phyloP scores from a whole-genome alignment of 371 early-diverging fungal genomes.

The Zychaea mexicana region DNA sequence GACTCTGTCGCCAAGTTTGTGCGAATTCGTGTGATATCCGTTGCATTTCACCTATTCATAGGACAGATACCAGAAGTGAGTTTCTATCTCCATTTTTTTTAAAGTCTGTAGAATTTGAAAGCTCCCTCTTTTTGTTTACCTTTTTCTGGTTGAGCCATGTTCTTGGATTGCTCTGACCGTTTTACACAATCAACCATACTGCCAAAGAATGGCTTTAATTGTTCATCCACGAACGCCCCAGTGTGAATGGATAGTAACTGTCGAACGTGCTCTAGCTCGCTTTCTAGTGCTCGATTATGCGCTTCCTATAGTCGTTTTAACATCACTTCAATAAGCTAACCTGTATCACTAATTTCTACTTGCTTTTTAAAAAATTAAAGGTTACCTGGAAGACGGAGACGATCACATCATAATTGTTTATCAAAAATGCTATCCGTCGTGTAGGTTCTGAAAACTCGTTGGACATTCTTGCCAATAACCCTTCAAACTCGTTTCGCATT shows the following conservation, averaged over 20 bases:
- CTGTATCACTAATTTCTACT: neutral
- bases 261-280: constrained; percentile 75
- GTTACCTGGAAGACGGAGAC: constrained; percentile 68
- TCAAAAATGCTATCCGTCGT: constrained; percentile 75
- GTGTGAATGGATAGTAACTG: constrained; percentile 70
- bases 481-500: constrained; percentile 80
- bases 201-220: constrained; percentile 80
- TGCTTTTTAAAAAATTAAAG: neutral
- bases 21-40: constrained; percentile 75
- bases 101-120: no score
- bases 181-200: constrained; percentile 76
- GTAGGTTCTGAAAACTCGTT: constrained; percentile 70
- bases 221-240: constrained; percentile 83
- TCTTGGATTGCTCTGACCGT: constrained; percentile 58
- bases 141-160: constrained; percentile 18
- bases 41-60: constrained; percentile 50
- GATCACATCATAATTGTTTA: constrained; percentile 91
- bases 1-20: constrained; percentile 74
- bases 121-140: neutral
- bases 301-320: constrained; percentile 59
- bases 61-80: neutral
- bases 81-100: neutral
- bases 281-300: constrained; percentile 62
- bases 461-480: constrained; percentile 69
- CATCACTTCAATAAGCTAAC: neutral